Conservation (phyloP, 1,139 yeast species). For the Yamadazyma dendronema region DNA sequence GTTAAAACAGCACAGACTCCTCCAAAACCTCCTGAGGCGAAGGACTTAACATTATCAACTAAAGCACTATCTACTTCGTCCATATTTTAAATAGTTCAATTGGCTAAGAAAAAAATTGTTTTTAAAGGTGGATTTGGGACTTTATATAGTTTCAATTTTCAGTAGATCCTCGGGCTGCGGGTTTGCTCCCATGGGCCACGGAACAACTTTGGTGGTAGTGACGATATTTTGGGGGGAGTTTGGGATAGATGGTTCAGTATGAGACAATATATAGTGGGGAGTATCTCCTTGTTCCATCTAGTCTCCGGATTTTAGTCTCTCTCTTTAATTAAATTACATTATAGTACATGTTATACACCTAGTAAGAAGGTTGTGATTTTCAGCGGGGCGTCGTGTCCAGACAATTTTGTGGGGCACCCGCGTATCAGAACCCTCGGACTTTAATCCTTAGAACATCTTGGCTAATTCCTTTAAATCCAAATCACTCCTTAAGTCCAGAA, state of each 20-base stretch:
- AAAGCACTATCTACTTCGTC: conserved; percentile 51
- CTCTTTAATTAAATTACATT: no score
- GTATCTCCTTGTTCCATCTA: no score
- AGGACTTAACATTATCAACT: conserved; percentile 64
- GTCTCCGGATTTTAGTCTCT: no score
- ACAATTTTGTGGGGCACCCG: conserved; percentile 14
- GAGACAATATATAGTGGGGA: no score
- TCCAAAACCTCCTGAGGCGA: conserved; percentile 82
- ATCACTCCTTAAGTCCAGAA: conserved; percentile 30
- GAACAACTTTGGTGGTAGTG: no score
- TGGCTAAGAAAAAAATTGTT: no score
- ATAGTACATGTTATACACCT: background rate
- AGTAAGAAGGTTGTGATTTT: background rate
- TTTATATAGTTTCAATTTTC: background rate
- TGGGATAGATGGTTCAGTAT: no score
- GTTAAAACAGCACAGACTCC: conserved; percentile 72
- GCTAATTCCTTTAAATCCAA: conserved; percentile 17
- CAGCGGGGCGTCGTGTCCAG: conserved; percentile 4
- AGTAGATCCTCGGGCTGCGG: conserved; percentile 10
- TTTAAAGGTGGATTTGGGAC: background rate
- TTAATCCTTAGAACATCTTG: conserved; percentile 5
- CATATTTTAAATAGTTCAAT: conserved; percentile 18
- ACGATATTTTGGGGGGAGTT: no score
- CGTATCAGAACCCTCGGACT: no score
- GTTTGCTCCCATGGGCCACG: no score